Evolutionary conservation across 2,329 filamentous ascomycete genomes (phyloP).

Genomic region (Cladophialophora bantiana): DNA sequence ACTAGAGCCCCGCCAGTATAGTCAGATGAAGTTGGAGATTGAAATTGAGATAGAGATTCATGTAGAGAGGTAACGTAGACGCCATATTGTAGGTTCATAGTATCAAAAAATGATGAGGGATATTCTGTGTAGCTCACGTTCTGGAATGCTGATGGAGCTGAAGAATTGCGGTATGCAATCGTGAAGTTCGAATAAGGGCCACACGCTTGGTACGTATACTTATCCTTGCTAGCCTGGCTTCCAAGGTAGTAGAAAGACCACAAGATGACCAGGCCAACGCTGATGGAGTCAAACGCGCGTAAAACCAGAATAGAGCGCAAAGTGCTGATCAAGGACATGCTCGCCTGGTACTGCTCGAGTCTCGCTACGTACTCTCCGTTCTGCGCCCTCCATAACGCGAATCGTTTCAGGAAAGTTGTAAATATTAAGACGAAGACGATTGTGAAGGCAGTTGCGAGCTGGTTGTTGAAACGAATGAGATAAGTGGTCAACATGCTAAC

Average conservation of each 20-base stretch:
- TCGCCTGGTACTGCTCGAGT: constrained; percentile 27
- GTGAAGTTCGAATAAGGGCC: not conserved
- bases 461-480: constrained; percentile 23
- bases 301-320: constrained; percentile 21
- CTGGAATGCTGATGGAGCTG: not conserved
- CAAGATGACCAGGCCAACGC: constrained; percentile 11
- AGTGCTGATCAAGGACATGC: constrained; percentile 23
- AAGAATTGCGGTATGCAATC: constrained; percentile 9
- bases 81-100: constrained; percentile 1
- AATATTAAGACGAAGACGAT: constrained; percentile 29
- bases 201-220: constrained; percentile 8
- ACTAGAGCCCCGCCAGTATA: not conserved
- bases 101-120: not conserved
- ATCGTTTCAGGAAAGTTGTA: constrained; percentile 22
- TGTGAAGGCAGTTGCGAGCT: constrained; percentile 29
- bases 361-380: constrained; percentile 21
- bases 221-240: constrained; percentile 19
- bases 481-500: constrained; percentile 19
- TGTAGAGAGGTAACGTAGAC: not conserved
- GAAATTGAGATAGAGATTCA: not conserved
- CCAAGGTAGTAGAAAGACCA: constrained; percentile 32
- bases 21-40: not conserved
- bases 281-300: constrained; percentile 17
- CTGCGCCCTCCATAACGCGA: constrained; percentile 27
- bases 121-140: not conserved